Conservation (phyloP, 805 yeast genomes). For the Wickerhamiella domercqiae region DNA sequence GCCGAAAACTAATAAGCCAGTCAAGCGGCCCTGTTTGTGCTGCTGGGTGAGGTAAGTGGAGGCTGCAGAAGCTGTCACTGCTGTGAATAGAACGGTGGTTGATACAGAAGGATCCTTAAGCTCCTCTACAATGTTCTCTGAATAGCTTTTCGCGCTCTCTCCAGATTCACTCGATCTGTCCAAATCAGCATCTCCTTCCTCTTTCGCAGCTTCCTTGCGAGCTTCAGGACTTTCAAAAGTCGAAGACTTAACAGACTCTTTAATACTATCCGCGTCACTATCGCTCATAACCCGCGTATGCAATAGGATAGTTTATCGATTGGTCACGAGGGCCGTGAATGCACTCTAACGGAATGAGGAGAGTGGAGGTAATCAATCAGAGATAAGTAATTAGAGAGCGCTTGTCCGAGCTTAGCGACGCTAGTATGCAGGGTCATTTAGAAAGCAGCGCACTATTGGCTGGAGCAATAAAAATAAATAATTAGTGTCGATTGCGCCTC, state of each 20-base stretch:
- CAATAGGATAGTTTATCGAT: too few relatives aligned
- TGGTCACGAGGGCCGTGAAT: too few relatives aligned
- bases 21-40: constrained; percentile 18
- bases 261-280: background rate
- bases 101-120: constrained; percentile 19
- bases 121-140: constrained; percentile 16
- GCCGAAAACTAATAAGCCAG: constrained; percentile 14
- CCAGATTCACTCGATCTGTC: background rate
- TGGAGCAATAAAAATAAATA: too few relatives aligned
- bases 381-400: too few relatives aligned
- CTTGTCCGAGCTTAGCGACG: too few relatives aligned
- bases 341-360: too few relatives aligned
- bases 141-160: constrained; percentile 11
- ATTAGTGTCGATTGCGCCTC: too few relatives aligned
- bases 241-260: background rate
- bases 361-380: too few relatives aligned
- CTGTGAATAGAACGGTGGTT: constrained; percentile 19
- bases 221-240: too few relatives aligned
- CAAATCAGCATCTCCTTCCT: constrained; percentile 1
- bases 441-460: too few relatives aligned
- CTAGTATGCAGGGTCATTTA: too few relatives aligned
- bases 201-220: background rate
- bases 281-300: too few relatives aligned
- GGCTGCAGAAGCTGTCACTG: constrained; percentile 20
- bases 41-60: constrained; percentile 19